Evolutionary conservation across 1,284 basidiomycete species (phyloP), one percentile per base, ranked within the genome.

Genomic region (Stygiomarasmius scandens): DNA sequence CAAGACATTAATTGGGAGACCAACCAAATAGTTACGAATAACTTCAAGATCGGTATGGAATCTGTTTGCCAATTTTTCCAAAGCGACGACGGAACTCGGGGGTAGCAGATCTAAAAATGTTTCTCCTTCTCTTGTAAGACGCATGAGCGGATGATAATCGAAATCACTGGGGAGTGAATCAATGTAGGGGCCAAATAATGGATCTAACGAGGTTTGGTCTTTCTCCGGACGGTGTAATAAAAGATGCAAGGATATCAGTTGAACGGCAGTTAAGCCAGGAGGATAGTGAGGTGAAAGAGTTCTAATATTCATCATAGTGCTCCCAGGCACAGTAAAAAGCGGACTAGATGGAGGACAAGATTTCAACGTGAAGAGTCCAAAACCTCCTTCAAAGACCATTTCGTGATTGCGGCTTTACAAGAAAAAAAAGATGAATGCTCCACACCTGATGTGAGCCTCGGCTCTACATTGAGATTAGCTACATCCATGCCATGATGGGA

Each of bases 161-260:
- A 95, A 94, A 38, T 84, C 73, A 54, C 69, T 67, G 2, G 93
- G 93, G 16, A 96, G 73, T 0, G 84, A 80, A 1, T 86, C 85
- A 54, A 95, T 85, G 66, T 93, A 95, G 2, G 86, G 83, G 22
- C 86, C 84, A 72, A 90, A 95, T n/a, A 70, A 67, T 58, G 81
- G 77, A 63, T 92, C 86, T 20, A 59, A 56, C 29, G 83, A 85
- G 5, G 60, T 56, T 3, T 59, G 56, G 10, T 9, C 57, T 29
- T 49, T 24, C 38, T 56, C 59, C 50, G 81, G 81, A 36, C 77
- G 79, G 69, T 82, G 74, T 11, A 89, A 71, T 52, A 79, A 77
- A 4, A 91, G 72, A 74, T 90, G 87, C 55, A 91, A 71, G 19
- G 87, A 83, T 48, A 85, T 77, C 27, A 84, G 62, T 63, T 85